Evolutionary conservation across 2,329 filamentous ascomycete genomes (phyloP).

Genomic region (Aspergillus terreus): DNA sequence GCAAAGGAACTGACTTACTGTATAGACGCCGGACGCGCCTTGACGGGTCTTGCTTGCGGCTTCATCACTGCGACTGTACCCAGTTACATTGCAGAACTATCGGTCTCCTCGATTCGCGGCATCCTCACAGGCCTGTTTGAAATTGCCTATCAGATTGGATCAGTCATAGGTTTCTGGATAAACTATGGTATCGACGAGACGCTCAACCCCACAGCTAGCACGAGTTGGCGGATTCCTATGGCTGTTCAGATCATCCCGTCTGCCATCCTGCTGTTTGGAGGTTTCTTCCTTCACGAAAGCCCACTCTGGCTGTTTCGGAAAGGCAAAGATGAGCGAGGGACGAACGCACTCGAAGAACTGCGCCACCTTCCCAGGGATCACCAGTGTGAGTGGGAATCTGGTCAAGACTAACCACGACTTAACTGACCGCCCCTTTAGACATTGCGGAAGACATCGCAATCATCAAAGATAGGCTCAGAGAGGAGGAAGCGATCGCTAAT

Average conservation of each 20-base stretch:
- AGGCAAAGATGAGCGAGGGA: constrained; percentile 7
- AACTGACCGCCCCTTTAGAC: not conserved
- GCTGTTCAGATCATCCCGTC: constrained; percentile 32
- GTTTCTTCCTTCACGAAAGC: constrained; percentile 28
- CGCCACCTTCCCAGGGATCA: constrained; percentile 13
- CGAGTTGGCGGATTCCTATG: constrained; percentile 12
- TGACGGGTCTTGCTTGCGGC: constrained; percentile 32
- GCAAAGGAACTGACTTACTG: not conserved
- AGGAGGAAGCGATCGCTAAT: constrained; percentile 9
- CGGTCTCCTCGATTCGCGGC: constrained; percentile 31
- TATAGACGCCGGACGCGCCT: constrained; percentile 31
- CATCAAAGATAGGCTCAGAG: constrained; percentile 5
- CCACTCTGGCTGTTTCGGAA: constrained; percentile 26
- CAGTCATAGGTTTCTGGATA: constrained; percentile 34
- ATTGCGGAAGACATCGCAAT: constrained; percentile 13
- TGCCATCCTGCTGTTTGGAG: constrained; percentile 24
- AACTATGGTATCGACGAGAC: constrained; percentile 31
- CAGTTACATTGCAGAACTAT: constrained; percentile 33
- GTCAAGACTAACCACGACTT: too few relatives aligned
- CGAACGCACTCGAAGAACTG: constrained; percentile 6
- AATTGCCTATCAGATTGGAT: constrained; percentile 30
- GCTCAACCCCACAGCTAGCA: constrained; percentile 17
- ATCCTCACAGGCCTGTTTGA: constrained; percentile 32
- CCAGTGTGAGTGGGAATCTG: constrained; percentile 2
- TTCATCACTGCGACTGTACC: constrained; percentile 29